Conservation (phyloP, 2,329 filamentous ascomycete genomes). For the Gnomoniopsis sp. region DNA sequence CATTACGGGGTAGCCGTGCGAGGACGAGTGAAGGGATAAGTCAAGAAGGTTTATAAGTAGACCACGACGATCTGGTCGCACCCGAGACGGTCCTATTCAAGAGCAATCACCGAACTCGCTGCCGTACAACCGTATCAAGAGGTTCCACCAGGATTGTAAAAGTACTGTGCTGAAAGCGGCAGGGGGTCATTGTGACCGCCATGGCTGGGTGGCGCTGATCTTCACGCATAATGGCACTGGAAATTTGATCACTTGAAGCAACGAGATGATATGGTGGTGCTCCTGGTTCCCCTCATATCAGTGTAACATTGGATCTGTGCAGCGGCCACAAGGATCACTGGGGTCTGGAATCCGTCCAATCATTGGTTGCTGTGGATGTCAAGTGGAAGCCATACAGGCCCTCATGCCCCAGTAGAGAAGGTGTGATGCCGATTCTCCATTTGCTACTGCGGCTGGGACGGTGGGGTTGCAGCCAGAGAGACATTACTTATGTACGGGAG, state of each 20-base stretch:
- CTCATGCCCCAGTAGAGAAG: constrained; percentile 3
- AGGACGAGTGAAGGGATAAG: background rate
- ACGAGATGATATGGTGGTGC: background rate
- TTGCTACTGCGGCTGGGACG: background rate
- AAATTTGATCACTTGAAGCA: background rate
- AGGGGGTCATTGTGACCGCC: too few relatives aligned
- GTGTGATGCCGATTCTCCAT: background rate
- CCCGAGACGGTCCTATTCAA: background rate
- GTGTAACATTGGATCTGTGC: background rate
- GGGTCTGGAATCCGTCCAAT: too few relatives aligned
- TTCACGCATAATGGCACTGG: too few relatives aligned
- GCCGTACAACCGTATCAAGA: background rate
- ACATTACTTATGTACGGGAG: background rate
- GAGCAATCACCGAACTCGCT: background rate
- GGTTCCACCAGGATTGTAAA: background rate
- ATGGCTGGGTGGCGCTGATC: too few relatives aligned
- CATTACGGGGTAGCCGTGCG: background rate
- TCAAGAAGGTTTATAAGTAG: background rate
- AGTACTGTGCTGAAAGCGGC: background rate
- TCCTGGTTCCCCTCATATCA: background rate
- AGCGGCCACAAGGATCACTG: background rate
- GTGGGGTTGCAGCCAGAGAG: too few relatives aligned
- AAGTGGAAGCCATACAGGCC: background rate
- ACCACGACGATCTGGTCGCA: background rate
- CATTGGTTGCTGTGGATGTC: too few relatives aligned